Conservation (phyloP, 768 basidiomycete species). For the Mycena amicta region DNA sequence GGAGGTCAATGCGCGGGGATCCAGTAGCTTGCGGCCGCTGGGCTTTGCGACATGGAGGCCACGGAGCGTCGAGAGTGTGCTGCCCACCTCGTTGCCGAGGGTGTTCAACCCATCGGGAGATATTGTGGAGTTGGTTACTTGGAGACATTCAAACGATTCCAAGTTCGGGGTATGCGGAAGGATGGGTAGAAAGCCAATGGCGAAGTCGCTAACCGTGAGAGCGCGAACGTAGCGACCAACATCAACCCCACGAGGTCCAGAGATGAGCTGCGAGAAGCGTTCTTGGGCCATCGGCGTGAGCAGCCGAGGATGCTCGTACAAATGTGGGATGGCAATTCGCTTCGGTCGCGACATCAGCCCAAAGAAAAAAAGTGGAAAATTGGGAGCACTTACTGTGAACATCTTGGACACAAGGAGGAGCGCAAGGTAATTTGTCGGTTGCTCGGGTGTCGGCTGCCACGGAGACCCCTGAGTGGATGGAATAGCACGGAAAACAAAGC, state of each 20-base stretch:
- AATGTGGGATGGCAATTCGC: neutral
- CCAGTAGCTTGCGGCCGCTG: neutral
- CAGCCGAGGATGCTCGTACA: neutral
- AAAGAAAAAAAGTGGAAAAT: neutral
- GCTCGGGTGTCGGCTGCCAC: neutral
- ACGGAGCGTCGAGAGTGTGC: neutral
- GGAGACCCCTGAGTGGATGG: too few species aligned
- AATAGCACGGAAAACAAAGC: neutral
- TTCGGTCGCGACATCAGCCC: neutral
- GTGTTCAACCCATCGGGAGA: neutral
- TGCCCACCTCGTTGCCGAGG: neutral
- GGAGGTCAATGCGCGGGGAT: neutral
- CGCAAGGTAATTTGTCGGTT: neutral
- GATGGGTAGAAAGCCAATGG: neutral
- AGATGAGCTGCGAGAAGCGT: neutral
- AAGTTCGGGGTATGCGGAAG: neutral
- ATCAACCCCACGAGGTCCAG: neutral
- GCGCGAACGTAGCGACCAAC: neutral
- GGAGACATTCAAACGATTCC: neutral
- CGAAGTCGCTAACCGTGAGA: neutral
- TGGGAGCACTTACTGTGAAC: neutral
- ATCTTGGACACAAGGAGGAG: neutral
- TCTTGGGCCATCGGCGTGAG: neutral
- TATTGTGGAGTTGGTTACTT: neutral
- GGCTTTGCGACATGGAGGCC: neutral